Evolutionary conservation across 441 rosid genomes (phyloP).

Genomic region (Aleurites moluccanus): DNA sequence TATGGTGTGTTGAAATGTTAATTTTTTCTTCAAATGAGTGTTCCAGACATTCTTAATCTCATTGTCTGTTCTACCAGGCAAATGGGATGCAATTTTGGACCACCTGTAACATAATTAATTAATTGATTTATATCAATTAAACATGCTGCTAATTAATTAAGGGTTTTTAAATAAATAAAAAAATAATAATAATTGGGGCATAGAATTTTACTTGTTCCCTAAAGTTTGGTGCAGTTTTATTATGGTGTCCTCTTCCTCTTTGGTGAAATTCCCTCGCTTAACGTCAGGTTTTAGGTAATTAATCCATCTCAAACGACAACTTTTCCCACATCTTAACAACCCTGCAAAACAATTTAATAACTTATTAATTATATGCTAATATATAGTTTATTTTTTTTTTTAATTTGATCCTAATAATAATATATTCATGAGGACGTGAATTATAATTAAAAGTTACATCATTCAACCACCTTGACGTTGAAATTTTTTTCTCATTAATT

Average conservation of each 20-base stretch:
- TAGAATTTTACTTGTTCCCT: conserved; percentile 55
- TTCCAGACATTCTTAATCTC: conserved; percentile 93
- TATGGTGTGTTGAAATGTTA: conserved; percentile 1
- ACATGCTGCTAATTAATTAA: too few relatives aligned
- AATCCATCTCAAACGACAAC: conserved; percentile 75
- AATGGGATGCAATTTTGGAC: conserved; percentile 80
- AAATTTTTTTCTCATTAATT: too few relatives aligned
- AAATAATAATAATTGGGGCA: not conserved
- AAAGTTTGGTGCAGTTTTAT: conserved; percentile 46
- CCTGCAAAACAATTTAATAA: conserved; percentile 30
- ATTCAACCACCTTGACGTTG: too few relatives aligned
- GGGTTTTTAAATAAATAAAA: too few relatives aligned
- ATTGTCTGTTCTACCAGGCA: conserved; percentile 83
- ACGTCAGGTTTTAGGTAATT: conserved; percentile 71
- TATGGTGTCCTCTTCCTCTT: conserved; percentile 55
- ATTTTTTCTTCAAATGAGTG: conserved; percentile 77
- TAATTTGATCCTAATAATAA: too few relatives aligned
- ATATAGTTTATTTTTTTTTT: too few relatives aligned
- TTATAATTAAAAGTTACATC: too few relatives aligned
- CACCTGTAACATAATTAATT: conserved; percentile 53
- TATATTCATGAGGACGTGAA: too few relatives aligned
- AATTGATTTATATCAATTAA: not conserved
- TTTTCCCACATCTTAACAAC: conserved; percentile 66
- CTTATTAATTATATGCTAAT: too few relatives aligned
- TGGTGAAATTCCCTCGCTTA: conserved; percentile 60